phyloP scores from a whole-genome alignment of 2,329 filamentous ascomycete species.

The Penicillium polonicum region DNA sequence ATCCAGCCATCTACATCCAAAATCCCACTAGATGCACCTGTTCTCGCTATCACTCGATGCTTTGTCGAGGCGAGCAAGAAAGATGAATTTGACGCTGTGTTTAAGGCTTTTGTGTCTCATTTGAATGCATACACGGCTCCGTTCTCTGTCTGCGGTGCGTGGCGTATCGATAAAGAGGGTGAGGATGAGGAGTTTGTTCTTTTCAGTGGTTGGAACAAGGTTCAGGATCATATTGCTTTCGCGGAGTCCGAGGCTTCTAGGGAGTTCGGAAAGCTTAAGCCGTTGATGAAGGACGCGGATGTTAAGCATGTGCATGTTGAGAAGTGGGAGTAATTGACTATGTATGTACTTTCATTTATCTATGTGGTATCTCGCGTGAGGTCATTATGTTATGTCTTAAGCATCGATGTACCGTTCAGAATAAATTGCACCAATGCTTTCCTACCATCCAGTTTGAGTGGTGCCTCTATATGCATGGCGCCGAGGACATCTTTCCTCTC shows the following conservation, averaged over 20 bases:
- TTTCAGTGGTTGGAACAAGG: slow-evolving; percentile 40
- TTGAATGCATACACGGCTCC: slow-evolving; percentile 31
- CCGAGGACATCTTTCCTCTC: slow-evolving; percentile 42
- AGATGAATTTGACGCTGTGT: slow-evolving; percentile 28
- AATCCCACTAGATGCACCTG: slow-evolving; percentile 31
- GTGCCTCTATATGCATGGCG: slow-evolving; percentile 53
- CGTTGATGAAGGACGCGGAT: slow-evolving; percentile 26
- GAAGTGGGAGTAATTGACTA: slow-evolving; percentile 14
- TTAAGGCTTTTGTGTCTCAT: slow-evolving; percentile 25
- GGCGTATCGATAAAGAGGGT: slow-evolving; percentile 40
- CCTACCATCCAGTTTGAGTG: slow-evolving; percentile 45
- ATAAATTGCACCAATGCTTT: slow-evolving; percentile 38
- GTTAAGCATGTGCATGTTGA: slow-evolving; percentile 27
- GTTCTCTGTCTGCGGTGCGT: slow-evolving; percentile 37
- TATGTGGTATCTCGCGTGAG: background rate
- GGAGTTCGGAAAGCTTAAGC: slow-evolving; percentile 26
- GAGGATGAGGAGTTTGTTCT: slow-evolving; percentile 45
- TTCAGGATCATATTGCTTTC: slow-evolving; percentile 39
- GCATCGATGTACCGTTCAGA: background rate
- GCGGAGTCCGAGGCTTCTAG: slow-evolving; percentile 33
- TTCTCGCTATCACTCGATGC: slow-evolving; percentile 37
- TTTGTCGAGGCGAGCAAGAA: slow-evolving; percentile 28
- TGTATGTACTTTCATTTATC: background rate
- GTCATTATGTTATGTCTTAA: background rate
- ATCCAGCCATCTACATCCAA: slow-evolving; percentile 3